phyloP scores from a whole-genome alignment of 768 basidiomycete genomes.

The Suillus brevipes region DNA sequence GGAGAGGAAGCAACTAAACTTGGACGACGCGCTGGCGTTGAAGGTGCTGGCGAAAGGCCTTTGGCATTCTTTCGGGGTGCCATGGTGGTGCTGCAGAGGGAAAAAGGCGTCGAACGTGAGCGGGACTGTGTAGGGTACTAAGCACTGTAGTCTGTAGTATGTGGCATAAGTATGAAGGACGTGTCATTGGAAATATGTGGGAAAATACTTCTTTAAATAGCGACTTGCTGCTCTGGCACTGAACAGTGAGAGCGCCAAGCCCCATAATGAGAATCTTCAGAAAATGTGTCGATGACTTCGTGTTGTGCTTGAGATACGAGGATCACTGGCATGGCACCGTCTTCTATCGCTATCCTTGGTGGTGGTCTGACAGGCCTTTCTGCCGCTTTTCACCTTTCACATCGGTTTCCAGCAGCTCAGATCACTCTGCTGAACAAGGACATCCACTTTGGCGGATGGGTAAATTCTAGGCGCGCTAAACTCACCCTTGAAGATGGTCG shows the following conservation, averaged over 20 bases:
- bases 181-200: background rate
- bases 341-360: constrained; percentile 67
- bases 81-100: constrained; percentile 18
- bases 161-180: background rate
- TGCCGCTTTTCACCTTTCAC: constrained; percentile 74
- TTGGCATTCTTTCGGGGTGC: constrained; percentile 20
- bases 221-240: background rate
- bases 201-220: constrained; percentile 3
- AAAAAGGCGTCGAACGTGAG: constrained; percentile 27
- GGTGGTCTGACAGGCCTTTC: constrained; percentile 83
- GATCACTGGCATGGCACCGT: constrained; percentile 18
- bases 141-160: background rate
- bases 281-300: background rate
- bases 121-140: background rate
- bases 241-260: background rate
- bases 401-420: constrained; percentile 55
- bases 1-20: constrained; percentile 24
- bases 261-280: background rate
- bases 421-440: constrained; percentile 74
- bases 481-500: constrained; percentile 34
- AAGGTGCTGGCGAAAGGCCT: constrained; percentile 14
- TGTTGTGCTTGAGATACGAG: background rate
- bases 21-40: constrained; percentile 23
- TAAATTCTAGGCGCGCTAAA: constrained; percentile 56
- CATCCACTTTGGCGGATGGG: constrained; percentile 82